Evolutionary conservation across 805 yeast genomes (phyloP), one percentile per base, ranked within the genome.

Genomic region (Nakazawaea ishiwadae): DNA sequence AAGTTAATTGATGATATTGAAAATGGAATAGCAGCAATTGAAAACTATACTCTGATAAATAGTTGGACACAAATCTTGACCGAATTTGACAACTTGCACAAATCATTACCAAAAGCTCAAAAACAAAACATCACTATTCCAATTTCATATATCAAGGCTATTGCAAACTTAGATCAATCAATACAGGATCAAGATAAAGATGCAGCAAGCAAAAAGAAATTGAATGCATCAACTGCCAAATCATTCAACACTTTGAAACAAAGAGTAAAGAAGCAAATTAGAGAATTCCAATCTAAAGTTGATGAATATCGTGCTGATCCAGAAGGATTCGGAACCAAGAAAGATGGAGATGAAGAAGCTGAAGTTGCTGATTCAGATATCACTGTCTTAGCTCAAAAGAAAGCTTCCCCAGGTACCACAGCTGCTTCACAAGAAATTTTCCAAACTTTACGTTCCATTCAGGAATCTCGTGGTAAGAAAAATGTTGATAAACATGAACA

Each of bases 381-480:
- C 8, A 60, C 58, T 17, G 65, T 56, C 38, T 45, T 56, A 19
- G 60, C 69, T 28, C 66, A 62, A 45, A 71, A 69, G 37, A 51
- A 57, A 44, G 56, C 62, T 9, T 65, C 67, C 29, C 67, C 68
- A 50, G 51, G 50, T 31, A 55, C 68, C 45, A 63, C 72, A 15
- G 52, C 55, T 4, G 34, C 24, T 7, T 45, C 65, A 44, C 70
- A 66, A 14, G 73, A 69, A 43, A 79, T 89, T 43, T 88, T 90
- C 69, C 69, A 79, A 44, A 77, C 84, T 27, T 72, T 93, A 59
- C 76, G 82, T 59, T 63, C 78, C 41, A 80, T 93, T 44, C 68
- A 84, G 46, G 98, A 93, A 63, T 73, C 89, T 37, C 82, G 99
- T 68, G 99, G 99, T 71, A 90, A 90, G 73, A 91, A 87, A 72